Evolutionary conservation across 805 yeast genomes (phyloP).

Genomic region (Candida ascalaphidarum): DNA sequence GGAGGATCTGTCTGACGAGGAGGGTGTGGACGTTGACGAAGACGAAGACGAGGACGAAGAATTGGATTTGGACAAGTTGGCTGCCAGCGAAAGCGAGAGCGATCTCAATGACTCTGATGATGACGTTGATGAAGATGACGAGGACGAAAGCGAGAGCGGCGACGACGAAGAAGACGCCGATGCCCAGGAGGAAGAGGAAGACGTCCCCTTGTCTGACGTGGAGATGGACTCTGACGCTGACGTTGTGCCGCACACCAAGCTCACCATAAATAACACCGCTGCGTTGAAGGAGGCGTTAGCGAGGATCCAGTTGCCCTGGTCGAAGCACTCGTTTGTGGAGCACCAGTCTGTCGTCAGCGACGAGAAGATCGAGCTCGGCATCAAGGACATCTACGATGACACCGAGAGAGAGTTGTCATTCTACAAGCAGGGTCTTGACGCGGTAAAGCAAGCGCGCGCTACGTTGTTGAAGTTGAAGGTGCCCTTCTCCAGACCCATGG

Average conservation of each 20-base stretch:
- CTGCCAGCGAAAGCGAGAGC: constrained; percentile 46
- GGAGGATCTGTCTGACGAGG: constrained; percentile 22
- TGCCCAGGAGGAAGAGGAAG: constrained; percentile 63
- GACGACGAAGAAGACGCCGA: constrained; percentile 49
- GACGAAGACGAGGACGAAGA: constrained; percentile 37
- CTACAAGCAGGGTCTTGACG: constrained; percentile 87
- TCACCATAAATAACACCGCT: constrained; percentile 79
- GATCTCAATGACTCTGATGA: constrained; percentile 22
- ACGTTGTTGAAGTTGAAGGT: constrained; percentile 61
- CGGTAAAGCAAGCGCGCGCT: constrained; percentile 65
- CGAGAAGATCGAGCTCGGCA: constrained; percentile 51
- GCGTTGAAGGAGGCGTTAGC: constrained; percentile 68
- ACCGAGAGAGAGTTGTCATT: constrained; percentile 93
- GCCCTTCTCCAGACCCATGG: constrained; percentile 88
- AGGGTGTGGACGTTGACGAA: constrained; percentile 34
- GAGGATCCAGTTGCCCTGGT: constrained; percentile 58
- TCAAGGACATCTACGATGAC: constrained; percentile 88
- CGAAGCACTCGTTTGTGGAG: constrained; percentile 68
- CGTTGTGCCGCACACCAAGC: constrained; percentile 83
- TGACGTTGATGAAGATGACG: constrained; percentile 21
- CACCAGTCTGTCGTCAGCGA: constrained; percentile 67
- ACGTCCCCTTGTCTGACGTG: constrained; percentile 81
- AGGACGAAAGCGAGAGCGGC: constrained; percentile 36
- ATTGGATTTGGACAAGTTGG: constrained; percentile 45
- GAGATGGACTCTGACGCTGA: constrained; percentile 94